phyloP scores from a whole-genome alignment of 257 asterid genomes.

The Plantago major region DNA sequence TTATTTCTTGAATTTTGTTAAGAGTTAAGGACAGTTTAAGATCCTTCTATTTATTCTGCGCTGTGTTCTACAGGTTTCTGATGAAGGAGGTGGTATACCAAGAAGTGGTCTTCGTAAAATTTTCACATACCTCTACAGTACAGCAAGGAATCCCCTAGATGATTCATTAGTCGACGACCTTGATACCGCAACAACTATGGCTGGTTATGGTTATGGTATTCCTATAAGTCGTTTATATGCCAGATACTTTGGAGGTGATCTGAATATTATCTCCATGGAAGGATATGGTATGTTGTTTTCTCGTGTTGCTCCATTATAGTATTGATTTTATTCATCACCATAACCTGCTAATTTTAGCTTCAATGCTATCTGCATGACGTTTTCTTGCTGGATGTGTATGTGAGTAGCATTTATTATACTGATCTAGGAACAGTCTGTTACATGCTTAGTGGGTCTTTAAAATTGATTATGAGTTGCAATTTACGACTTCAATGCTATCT shows the following conservation, averaged over 20 bases:
- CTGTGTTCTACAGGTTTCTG: constrained; percentile 57
- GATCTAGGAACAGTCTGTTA: background rate
- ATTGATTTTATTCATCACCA: too few relatives aligned
- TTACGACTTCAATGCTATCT: too few relatives aligned
- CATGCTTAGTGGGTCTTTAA: too few relatives aligned
- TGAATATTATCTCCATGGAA: constrained; percentile 95
- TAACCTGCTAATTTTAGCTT: background rate
- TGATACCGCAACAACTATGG: constrained; percentile 66
- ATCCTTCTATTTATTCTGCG: constrained; percentile 1
- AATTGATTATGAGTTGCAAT: too few relatives aligned
- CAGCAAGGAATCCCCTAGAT: constrained; percentile 73
- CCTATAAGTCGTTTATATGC: constrained; percentile 96
- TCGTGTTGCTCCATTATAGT: too few relatives aligned
- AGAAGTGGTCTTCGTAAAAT: constrained; percentile 89
- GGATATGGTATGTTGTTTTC: constrained; percentile 65
- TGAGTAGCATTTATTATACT: background rate
- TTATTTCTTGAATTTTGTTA: background rate
- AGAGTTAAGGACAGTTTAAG: background rate
- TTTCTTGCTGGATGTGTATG: background rate
- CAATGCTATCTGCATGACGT: background rate
- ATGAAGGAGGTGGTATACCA: constrained; percentile 97
- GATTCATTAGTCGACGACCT: constrained; percentile 60
- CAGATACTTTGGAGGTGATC: constrained; percentile 89
- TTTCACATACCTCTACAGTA: constrained; percentile 86
- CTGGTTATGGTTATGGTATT: constrained; percentile 95